These are phyloP conservation scores for Thielaviopsis ethacetica DNA, from an alignment of 2,329 filamentous ascomycete genomes.

Conservation along the genomic window DNA sequence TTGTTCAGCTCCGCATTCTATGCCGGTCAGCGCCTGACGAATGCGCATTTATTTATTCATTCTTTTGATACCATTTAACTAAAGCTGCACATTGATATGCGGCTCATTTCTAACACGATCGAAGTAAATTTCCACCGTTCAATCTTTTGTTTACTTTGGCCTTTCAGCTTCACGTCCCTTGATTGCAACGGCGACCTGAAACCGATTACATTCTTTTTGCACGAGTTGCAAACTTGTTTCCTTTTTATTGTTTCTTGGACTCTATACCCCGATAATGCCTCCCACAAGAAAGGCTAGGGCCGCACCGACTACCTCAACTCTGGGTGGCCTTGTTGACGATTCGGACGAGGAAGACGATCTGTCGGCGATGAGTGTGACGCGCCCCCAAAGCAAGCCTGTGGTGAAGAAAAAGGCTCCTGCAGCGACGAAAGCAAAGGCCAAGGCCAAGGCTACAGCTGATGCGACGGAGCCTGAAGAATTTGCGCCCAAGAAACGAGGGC, in stretches of 20 bases:
- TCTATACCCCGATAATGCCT: background rate
- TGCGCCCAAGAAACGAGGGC: conserved; percentile 1
- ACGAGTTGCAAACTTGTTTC: background rate
- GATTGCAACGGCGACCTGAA: background rate
- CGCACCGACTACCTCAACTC: background rate
- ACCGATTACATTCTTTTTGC: background rate
- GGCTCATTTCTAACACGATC: too few species aligned
- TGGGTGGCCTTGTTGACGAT: conserved; percentile 6
- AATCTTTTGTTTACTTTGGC: conserved; percentile 1
- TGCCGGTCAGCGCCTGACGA: background rate
- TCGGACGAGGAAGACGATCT: conserved; percentile 9
- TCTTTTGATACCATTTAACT: background rate
- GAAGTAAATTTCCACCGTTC: background rate
- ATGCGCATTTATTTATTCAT: background rate
- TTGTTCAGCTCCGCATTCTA: background rate
- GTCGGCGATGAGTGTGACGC: conserved; percentile 7
- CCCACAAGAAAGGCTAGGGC: conserved; percentile 5
- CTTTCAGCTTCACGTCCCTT: background rate
- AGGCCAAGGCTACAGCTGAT: background rate
- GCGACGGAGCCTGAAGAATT: background rate
- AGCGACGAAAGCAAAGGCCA: background rate
- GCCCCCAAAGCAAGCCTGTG: background rate
- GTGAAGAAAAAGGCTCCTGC: background rate
- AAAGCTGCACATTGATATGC: too few species aligned
- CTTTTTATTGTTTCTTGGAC: background rate